These are phyloP conservation scores for Lasiodiplodia gonubiensis DNA, from an alignment of 2,329 filamentous ascomycete species.

Conservation along the genomic window DNA sequence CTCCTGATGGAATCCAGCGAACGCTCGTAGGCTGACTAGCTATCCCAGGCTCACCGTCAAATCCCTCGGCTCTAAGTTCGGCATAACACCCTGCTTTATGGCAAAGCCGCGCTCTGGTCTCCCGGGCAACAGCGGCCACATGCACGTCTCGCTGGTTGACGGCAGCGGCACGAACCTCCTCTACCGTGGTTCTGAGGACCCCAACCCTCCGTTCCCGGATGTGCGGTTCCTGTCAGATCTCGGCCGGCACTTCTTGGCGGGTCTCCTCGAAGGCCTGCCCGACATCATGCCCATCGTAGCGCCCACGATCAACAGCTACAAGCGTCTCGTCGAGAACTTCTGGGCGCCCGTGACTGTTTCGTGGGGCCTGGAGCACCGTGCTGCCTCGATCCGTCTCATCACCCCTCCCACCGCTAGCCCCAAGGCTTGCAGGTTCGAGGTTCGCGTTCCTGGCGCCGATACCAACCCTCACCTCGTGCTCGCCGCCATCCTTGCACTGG, in stretches of 20 bases:
- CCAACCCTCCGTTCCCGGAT: conserved; percentile 71
- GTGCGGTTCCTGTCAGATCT: conserved; percentile 82
- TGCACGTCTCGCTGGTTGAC: conserved; percentile 89
- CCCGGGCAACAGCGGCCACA: conserved; percentile 93
- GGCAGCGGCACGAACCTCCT: conserved; percentile 81
- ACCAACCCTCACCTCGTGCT: conserved; percentile 88
- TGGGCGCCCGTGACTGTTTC: conserved; percentile 98
- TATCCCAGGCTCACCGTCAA: conserved; percentile 83
- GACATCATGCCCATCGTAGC: conserved; percentile 96
- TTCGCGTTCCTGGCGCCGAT: conserved; percentile 93
- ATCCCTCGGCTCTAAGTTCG: conserved; percentile 82
- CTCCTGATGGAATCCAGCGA: conserved; percentile 43
- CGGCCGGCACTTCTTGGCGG: conserved; percentile 91
- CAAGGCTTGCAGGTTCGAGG: conserved; percentile 87
- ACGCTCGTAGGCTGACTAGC: conserved; percentile 87
- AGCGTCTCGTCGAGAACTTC: conserved; percentile 97
- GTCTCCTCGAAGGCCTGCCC: conserved; percentile 83
- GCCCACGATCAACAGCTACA: conserved; percentile 97
- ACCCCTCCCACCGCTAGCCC: conserved; percentile 83
- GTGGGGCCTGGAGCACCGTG: conserved; percentile 95
- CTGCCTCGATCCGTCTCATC: conserved; percentile 88
- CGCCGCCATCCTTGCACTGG: conserved; percentile 82
- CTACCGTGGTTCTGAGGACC: conserved; percentile 72
- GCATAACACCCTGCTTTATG: conserved; percentile 98
- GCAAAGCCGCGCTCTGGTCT: conserved; percentile 91